These are phyloP conservation scores for Penicillium turbatum DNA, from an alignment of 495 filamentous ascomycete species.

Conservation along the genomic window DNA sequence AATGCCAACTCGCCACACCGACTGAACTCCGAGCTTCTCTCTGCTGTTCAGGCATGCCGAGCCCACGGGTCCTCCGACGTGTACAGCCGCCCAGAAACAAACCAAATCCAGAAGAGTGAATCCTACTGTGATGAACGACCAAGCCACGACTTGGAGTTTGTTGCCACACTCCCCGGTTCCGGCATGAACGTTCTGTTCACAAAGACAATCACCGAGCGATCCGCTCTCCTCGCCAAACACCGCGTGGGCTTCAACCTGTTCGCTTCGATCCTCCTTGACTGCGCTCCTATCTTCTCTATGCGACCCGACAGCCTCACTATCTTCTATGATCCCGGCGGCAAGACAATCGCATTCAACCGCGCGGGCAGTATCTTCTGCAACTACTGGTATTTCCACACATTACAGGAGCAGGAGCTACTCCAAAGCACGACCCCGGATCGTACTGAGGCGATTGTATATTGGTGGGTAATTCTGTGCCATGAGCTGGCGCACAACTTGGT, in stretches of 20 bases:
- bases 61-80: slow-evolving; percentile 68
- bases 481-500: slow-evolving; percentile 94
- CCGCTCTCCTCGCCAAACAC: slow-evolving; percentile 60
- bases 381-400: slow-evolving; percentile 74
- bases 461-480: slow-evolving; percentile 89
- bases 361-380: slow-evolving; percentile 91
- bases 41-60: slow-evolving; percentile 76
- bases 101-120: slow-evolving; percentile 73
- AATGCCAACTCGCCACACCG: slow-evolving; percentile 47
- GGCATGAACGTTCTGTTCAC: slow-evolving; percentile 71
- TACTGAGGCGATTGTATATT: slow-evolving; percentile 72
- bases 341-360: slow-evolving; percentile 89
- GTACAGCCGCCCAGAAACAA: slow-evolving; percentile 66
- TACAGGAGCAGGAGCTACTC: slow-evolving; percentile 56
- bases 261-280: slow-evolving; percentile 62
- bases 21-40: slow-evolving; percentile 59
- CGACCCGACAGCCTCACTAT: slow-evolving; percentile 63
- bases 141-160: slow-evolving; percentile 72
- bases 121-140: slow-evolving; percentile 85
- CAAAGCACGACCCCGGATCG: slow-evolving; percentile 38
- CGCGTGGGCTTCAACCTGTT: slow-evolving; percentile 63
- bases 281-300: slow-evolving; percentile 66
- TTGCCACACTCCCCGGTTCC: slow-evolving; percentile 58
- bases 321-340: slow-evolving; percentile 74
- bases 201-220: slow-evolving; percentile 46